Conservation (phyloP, 352 stramenopile species). For the Phytophthora capsici region DNA sequence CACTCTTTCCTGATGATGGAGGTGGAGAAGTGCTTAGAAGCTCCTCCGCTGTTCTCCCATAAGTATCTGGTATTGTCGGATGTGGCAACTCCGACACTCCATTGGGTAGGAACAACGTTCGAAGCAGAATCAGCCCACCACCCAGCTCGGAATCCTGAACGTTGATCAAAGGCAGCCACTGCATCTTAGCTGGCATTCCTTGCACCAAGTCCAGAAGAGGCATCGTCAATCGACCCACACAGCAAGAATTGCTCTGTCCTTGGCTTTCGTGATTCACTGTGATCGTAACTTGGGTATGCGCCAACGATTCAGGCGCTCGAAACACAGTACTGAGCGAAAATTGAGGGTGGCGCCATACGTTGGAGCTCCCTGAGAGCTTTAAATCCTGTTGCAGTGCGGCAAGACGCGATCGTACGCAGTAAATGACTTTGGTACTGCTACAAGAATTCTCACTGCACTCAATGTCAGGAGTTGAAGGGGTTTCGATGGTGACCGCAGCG, state of each 20-base stretch:
- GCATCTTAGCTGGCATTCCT: constrained; percentile 65
- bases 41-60: constrained; percentile 50
- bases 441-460: background rate
- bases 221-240: constrained; percentile 33
- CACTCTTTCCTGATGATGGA: background rate
- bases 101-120: constrained; percentile 67
- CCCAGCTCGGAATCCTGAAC: background rate
- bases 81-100: constrained; percentile 55
- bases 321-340: constrained; percentile 50
- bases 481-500: constrained; percentile 34
- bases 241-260: constrained; percentile 35
- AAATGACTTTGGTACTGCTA: constrained; percentile 38
- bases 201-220: constrained; percentile 61
- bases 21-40: constrained; percentile 31
- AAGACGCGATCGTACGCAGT: constrained; percentile 50
- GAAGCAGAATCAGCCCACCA: constrained; percentile 46
- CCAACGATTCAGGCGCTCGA: constrained; percentile 52
- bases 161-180: constrained; percentile 53
- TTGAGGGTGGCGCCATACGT: constrained; percentile 53
- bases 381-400: constrained; percentile 59
- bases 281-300: constrained; percentile 49
- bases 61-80: constrained; percentile 35
- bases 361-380: constrained; percentile 46
- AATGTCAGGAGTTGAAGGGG: constrained; percentile 26
- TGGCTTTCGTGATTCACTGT: constrained; percentile 52